Percentiles rank a stretch among this genome's conserved stretches.
Conservation (phyloP, 106 monocot genomes). For the Triglochin maritima region DNA sequence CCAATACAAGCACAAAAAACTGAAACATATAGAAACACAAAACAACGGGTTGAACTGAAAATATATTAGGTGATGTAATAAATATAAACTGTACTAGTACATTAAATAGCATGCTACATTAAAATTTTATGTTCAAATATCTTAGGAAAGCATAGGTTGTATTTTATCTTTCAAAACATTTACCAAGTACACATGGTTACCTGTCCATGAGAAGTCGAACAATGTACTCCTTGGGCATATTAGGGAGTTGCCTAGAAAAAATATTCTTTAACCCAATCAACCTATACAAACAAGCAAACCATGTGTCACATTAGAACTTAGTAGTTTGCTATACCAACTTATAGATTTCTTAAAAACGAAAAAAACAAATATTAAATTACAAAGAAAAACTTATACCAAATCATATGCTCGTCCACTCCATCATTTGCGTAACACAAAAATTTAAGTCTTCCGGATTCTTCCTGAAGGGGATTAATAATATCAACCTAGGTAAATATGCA, state of each 20-base stretch:
- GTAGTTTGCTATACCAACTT: not conserved
- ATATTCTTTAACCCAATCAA: conserved; percentile 96
- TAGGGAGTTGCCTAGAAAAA: conserved; percentile 94
- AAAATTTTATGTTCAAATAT: too few species aligned
- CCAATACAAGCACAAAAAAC: too few species aligned
- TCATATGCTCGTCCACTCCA: conserved; percentile 97
- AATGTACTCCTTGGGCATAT: conserved; percentile 99
- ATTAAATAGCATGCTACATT: too few species aligned
- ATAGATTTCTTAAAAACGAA: not conserved
- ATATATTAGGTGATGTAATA: too few species aligned
- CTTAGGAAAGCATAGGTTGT: not conserved
- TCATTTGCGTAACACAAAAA: conserved; percentile 93
- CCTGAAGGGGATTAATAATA: conserved; percentile 24
- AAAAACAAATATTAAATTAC: conserved; percentile 1
- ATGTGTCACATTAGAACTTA: not conserved
- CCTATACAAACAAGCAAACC: conserved; percentile 30
- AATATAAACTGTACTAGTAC: too few species aligned
- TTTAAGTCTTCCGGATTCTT: conserved; percentile 77
- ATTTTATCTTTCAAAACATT: not conserved
- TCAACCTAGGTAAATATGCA: not conserved
- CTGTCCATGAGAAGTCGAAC: conserved; percentile 99
- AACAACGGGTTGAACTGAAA: too few species aligned
- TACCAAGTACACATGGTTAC: conserved; percentile 12
- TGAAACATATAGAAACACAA: too few species aligned
- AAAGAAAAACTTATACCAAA: conserved; percentile 48